Conservation (phyloP, 2,329 filamentous ascomycete species). For the Pseudogymnoascus sp. region DNA sequence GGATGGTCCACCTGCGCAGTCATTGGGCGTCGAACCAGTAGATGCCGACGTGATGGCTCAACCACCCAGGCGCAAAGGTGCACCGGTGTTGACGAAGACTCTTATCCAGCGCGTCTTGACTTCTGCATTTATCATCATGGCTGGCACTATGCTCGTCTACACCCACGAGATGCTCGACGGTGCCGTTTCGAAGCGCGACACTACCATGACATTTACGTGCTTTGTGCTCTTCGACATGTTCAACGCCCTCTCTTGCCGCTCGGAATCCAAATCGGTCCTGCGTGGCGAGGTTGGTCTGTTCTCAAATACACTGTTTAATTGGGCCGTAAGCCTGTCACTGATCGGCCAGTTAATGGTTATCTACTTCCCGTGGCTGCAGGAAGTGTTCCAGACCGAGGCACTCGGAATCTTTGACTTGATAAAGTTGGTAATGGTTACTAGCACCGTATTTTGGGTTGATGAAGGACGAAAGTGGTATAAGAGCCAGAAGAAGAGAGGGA, state of each 20-base stretch:
- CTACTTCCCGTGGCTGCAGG: conserved; percentile 87
- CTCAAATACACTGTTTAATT: conserved; percentile 91
- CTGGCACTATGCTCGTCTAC: conserved; percentile 86
- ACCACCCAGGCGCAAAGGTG: conserved; percentile 76
- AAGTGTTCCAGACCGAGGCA: conserved; percentile 92
- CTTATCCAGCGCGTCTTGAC: conserved; percentile 79
- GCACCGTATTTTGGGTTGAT: conserved; percentile 90
- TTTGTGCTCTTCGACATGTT: conserved; percentile 99
- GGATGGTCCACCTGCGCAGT: conserved; percentile 96
- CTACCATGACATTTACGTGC: conserved; percentile 98
- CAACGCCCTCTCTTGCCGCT: conserved; percentile 89
- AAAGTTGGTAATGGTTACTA: conserved; percentile 65
- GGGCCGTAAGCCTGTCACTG: conserved; percentile 78
- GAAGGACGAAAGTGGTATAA: conserved; percentile 76
- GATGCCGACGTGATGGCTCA: conserved; percentile 90
- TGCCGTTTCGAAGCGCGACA: conserved; percentile 81
- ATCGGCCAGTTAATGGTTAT: conserved; percentile 84
- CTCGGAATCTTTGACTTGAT: conserved; percentile 66
- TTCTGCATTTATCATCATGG: conserved; percentile 81
- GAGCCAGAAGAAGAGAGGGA: conserved; percentile 45
- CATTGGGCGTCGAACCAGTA: conserved; percentile 88
- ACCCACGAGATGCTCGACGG: conserved; percentile 85
- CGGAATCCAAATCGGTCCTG: conserved; percentile 80
- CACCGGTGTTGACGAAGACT: conserved; percentile 78
- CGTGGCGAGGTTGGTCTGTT: conserved; percentile 76